phyloP scores from a whole-genome alignment of 2,329 filamentous ascomycete genomes.

The Verticillium nubilum region DNA sequence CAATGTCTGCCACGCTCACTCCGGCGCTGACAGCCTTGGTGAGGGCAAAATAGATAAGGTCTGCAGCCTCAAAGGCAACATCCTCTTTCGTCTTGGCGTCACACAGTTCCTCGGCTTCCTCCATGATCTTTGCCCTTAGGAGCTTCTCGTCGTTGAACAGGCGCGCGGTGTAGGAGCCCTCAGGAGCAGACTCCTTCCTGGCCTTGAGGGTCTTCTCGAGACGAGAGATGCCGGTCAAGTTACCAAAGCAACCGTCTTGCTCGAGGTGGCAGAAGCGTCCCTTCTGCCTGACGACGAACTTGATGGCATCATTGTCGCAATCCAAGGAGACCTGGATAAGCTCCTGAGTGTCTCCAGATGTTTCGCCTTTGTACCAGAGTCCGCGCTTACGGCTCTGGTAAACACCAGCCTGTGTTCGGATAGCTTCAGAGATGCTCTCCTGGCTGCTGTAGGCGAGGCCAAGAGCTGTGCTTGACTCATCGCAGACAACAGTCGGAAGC shows the following conservation, averaged over 20 bases:
- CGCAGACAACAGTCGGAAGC: conserved; percentile 84
- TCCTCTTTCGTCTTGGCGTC: conserved; percentile 77
- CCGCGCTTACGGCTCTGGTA: conserved; percentile 96
- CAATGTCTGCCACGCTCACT: conserved; percentile 82
- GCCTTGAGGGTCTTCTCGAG: conserved; percentile 82
- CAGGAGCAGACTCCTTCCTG: conserved; percentile 76
- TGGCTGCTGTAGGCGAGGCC: conserved; percentile 93
- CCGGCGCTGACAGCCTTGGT: conserved; percentile 83
- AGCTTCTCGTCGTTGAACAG: conserved; percentile 90
- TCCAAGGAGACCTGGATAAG: conserved; percentile 79
- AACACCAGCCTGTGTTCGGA: conserved; percentile 73
- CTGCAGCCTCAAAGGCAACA: conserved; percentile 89
- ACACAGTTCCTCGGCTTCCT: conserved; percentile 93
- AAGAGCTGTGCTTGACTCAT: conserved; percentile 77
- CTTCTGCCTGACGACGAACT: conserved; percentile 84
- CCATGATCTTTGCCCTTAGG: conserved; percentile 92
- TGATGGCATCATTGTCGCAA: conserved; percentile 89
- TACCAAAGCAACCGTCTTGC: conserved; percentile 87
- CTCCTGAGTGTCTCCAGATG: conserved; percentile 89
- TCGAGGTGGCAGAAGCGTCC: conserved; percentile 93
- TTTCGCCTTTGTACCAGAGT: conserved; percentile 94
- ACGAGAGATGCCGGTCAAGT: conserved; percentile 72
- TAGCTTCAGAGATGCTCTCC: conserved; percentile 81
- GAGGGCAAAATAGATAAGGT: conserved; percentile 92
- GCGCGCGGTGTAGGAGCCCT: conserved; percentile 87